A percentile compares a stretch with the other conserved stretches of the same genome.
These are phyloP conservation scores for Onygena corvina DNA, from an alignment of 2,329 filamentous ascomycete species.

Conservation along the genomic window DNA sequence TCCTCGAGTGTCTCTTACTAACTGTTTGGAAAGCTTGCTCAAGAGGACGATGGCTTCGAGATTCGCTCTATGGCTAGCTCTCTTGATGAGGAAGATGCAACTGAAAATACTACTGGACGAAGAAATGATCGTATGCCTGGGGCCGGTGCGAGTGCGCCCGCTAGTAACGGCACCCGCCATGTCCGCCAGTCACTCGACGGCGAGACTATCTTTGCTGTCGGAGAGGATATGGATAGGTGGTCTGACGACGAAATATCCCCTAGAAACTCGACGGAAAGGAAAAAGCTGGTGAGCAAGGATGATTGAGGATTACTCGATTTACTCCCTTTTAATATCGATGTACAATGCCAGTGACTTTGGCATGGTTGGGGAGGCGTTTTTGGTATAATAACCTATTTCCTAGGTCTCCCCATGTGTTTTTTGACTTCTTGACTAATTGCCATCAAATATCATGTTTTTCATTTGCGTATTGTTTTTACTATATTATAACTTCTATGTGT, in stretches of 20 bases:
- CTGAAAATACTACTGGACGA: conserved; percentile 14
- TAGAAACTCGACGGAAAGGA: conserved; percentile 39
- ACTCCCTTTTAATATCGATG: conserved; percentile 1
- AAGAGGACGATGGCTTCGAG: conserved; percentile 97
- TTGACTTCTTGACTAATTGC: background rate
- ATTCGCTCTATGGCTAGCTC: conserved; percentile 80
- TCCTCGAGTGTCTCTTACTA: background rate
- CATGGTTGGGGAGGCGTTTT: conserved; percentile 8
- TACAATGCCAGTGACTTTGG: background rate
- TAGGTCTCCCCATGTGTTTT: background rate
- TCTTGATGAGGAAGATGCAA: conserved; percentile 50
- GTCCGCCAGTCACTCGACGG: conserved; percentile 60
- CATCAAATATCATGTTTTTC: too few relatives aligned
- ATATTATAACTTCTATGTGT: too few relatives aligned
- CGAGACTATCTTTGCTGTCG: conserved; percentile 92
- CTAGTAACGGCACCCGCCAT: conserved; percentile 24
- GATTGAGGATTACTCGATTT: conserved; percentile 11
- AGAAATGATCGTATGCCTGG: conserved; percentile 28
- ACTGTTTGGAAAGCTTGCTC: conserved; percentile 52
- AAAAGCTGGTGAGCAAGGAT: conserved; percentile 40
- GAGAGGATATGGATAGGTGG: conserved; percentile 73
- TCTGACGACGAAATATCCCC: conserved; percentile 54
- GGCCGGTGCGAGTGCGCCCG: conserved; percentile 40
- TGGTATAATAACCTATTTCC: conserved; percentile 4
- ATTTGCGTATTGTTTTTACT: background rate